These are phyloP conservation scores for Phytophthora quininea DNA, from an alignment of 352 stramenopile genomes.

Conservation along the genomic window DNA sequence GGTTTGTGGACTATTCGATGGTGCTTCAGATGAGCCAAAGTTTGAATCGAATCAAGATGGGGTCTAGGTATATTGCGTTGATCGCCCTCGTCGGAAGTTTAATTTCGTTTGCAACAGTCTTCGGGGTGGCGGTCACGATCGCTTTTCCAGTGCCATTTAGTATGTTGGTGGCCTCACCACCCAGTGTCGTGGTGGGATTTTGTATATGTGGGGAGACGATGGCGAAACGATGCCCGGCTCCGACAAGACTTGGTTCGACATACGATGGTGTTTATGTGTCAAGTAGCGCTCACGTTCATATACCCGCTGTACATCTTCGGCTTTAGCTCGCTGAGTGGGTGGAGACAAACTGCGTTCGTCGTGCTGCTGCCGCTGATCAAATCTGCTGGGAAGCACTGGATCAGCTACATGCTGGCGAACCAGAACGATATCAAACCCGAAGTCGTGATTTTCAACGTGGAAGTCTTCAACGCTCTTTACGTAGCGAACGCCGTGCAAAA, in stretches of 20 bases:
- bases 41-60: not conserved
- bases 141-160: conserved; percentile 24
- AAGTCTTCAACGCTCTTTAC: conserved; percentile 17
- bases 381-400: conserved; percentile 19
- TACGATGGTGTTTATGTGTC: conserved; percentile 24
- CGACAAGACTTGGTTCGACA: conserved; percentile 15
- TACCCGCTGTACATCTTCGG: conserved; percentile 36
- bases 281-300: conserved; percentile 27
- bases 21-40: conserved; percentile 7
- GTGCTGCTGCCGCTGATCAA: conserved; percentile 12
- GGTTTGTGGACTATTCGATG: conserved; percentile 5
- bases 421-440: conserved; percentile 21
- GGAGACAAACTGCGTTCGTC: conserved; percentile 8
- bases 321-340: conserved; percentile 12
- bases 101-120: conserved; percentile 7
- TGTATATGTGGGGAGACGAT: conserved; percentile 13
- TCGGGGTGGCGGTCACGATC: conserved; percentile 10
- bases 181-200: conserved; percentile 14
- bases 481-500: conserved; percentile 5
- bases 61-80: not conserved
- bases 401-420: conserved; percentile 23
- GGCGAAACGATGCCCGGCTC: conserved; percentile 5
- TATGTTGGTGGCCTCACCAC: conserved; percentile 26
- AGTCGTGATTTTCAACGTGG: conserved; percentile 8
- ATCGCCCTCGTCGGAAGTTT: conserved; percentile 1